These are phyloP conservation scores for Phytophthora capsici DNA, from an alignment of 352 stramenopile species.

Conservation along the genomic window DNA sequence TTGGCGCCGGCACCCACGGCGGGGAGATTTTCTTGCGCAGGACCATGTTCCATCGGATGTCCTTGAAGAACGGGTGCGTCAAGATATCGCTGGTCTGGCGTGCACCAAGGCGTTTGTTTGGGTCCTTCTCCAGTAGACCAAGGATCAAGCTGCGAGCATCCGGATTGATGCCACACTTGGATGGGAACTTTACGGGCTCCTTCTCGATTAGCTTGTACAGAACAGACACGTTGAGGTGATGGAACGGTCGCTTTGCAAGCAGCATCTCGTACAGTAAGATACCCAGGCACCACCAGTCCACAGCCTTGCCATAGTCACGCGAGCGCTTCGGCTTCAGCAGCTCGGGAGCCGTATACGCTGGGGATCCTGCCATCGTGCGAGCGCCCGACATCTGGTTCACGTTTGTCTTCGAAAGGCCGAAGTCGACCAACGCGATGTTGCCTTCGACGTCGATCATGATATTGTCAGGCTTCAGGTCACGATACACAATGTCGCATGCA, in stretches of 20 bases:
- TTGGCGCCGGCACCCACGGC: constrained; percentile 71
- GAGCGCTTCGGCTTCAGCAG: constrained; percentile 85
- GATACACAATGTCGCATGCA: constrained; percentile 95
- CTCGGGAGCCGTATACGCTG: constrained; percentile 83
- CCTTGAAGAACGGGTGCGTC: constrained; percentile 85
- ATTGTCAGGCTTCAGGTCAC: constrained; percentile 96
- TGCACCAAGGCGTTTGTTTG: constrained; percentile 82
- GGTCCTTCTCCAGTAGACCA: constrained; percentile 84
- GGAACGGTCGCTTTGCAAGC: constrained; percentile 91
- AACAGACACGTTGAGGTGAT: constrained; percentile 90
- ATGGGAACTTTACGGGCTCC: constrained; percentile 86
- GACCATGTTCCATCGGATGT: constrained; percentile 82
- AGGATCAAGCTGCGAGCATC: constrained; percentile 81
- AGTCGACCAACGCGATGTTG: constrained; percentile 95
- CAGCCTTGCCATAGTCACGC: constrained; percentile 87
- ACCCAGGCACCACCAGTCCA: constrained; percentile 90
- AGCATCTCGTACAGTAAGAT: constrained; percentile 94
- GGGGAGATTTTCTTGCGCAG: constrained; percentile 82
- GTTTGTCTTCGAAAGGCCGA: constrained; percentile 94
- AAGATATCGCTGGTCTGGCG: constrained; percentile 85
- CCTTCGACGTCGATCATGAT: constrained; percentile 94
- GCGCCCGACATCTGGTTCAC: constrained; percentile 85
- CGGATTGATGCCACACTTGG: constrained; percentile 67
- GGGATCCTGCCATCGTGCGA: constrained; percentile 86
- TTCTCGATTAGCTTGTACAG: constrained; percentile 93